Evolutionary conservation across 345 rosid genomes (phyloP).

Genomic region (Sapria himalayana): DNA sequence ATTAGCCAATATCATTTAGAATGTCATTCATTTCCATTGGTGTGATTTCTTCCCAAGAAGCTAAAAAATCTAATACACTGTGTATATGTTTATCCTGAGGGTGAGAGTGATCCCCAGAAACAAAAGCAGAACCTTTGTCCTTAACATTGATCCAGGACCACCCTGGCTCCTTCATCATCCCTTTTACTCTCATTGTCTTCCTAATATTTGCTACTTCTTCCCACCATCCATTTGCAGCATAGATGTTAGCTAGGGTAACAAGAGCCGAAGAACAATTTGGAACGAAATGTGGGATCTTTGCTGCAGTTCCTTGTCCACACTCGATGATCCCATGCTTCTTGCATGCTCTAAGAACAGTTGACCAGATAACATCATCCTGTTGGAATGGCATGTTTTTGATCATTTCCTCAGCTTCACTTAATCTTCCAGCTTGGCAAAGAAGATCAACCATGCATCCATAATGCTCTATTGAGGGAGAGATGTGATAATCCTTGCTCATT

Average conservation of each 20-base stretch:
- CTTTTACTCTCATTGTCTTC: conserved; percentile 48
- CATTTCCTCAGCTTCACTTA: conserved; percentile 58
- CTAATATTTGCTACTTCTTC: conserved; percentile 56
- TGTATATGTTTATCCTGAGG: conserved; percentile 31
- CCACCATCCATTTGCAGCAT: conserved; percentile 54
- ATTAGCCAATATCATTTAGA: conserved; percentile 10
- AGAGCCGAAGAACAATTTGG: conserved; percentile 59
- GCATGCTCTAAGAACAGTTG: conserved; percentile 54
- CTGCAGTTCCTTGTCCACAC: conserved; percentile 40
- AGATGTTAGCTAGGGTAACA: conserved; percentile 61
- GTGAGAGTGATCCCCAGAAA: conserved; percentile 46
- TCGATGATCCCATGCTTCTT: conserved; percentile 40
- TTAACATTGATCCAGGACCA: conserved; percentile 62
- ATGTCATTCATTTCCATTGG: conserved; percentile 11
- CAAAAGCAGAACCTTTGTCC: conserved; percentile 32
- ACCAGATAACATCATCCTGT: conserved; percentile 71
- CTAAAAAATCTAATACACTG: conserved; percentile 26
- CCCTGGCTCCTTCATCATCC: conserved; percentile 68
- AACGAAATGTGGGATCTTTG: conserved; percentile 42
- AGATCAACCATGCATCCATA: conserved; percentile 88
- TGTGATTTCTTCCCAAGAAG: conserved; percentile 13
- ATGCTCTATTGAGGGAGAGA: conserved; percentile 57
- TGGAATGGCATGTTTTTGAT: conserved; percentile 47
- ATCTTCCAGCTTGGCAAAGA: conserved; percentile 51
- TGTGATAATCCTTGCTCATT: conserved; percentile 26